A percentile compares a stretch with the other conserved stretches of the same genome.
These are phyloP conservation scores for Plantago lanceolata DNA, from an alignment of 305 asterid genomes.

Conservation along the genomic window DNA sequence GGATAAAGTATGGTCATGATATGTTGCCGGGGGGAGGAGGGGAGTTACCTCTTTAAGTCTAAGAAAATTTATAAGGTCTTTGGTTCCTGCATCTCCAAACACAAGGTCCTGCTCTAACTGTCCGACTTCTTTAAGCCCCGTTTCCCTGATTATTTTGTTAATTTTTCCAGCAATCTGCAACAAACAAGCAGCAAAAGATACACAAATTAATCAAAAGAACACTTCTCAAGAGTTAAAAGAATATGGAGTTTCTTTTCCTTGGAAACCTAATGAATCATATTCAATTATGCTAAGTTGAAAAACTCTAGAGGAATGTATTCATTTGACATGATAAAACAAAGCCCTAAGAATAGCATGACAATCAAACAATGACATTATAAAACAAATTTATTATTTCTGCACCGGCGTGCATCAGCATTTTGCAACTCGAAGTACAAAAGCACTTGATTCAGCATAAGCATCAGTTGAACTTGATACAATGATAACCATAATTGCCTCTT, in stretches of 20 bases:
- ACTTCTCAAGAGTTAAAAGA: not conserved
- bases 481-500: too few relatives aligned
- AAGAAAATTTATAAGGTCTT: constrained; percentile 80
- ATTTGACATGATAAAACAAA: too few relatives aligned
- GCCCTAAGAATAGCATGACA: too few relatives aligned
- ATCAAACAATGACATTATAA: too few relatives aligned
- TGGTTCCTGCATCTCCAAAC: constrained; percentile 96
- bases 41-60: constrained; percentile 59
- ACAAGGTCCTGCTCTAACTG: constrained; percentile 96
- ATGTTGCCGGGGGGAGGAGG: constrained; percentile 1
- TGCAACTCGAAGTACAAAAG: too few relatives aligned
- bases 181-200: constrained; percentile 14
- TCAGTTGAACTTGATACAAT: too few relatives aligned
- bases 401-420: too few relatives aligned
- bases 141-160: constrained; percentile 71
- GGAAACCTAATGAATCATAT: not conserved
- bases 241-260: too few relatives aligned
- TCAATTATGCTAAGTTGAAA: too few relatives aligned
- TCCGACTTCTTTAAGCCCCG: constrained; percentile 86
- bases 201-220: not conserved
- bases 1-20: constrained; percentile 20
- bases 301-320: too few relatives aligned
- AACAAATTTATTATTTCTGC: too few relatives aligned
- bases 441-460: too few relatives aligned
- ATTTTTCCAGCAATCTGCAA: constrained; percentile 86